Conservation (phyloP, 176 grass and related monocot species). For the Bolboschoenus planiculmis region DNA sequence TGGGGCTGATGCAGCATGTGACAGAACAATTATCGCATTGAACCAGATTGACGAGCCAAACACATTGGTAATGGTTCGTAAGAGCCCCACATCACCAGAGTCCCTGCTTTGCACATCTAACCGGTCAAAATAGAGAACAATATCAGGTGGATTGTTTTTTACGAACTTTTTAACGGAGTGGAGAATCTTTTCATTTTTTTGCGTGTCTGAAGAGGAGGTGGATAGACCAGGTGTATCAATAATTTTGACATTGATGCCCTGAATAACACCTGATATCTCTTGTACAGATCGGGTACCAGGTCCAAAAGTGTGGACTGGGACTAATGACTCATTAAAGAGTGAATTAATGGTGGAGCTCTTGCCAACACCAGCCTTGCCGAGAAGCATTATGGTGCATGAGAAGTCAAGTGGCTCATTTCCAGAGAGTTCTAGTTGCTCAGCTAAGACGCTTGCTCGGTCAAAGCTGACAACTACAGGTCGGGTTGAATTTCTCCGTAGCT, state of each 20-base stretch:
- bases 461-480: constrained; percentile 52
- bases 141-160: constrained; percentile 65
- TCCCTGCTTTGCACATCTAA: constrained; percentile 87
- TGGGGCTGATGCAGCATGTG: constrained; percentile 91
- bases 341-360: constrained; percentile 98
- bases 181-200: constrained; percentile 74
- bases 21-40: constrained; percentile 87
- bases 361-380: constrained; percentile 90
- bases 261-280: constrained; percentile 56
- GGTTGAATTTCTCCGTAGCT: constrained; percentile 62
- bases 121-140: constrained; percentile 95
- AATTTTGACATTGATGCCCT: constrained; percentile 74
- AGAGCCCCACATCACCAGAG: constrained; percentile 60
- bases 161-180: constrained; percentile 67
- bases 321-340: constrained; percentile 52
- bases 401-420: constrained; percentile 61
- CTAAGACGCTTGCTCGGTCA: constrained; percentile 64
- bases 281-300: constrained; percentile 63
- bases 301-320: constrained; percentile 77
- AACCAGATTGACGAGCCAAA: constrained; percentile 82
- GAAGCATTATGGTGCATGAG: constrained; percentile 81
- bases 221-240: constrained; percentile 93
- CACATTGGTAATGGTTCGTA: constrained; percentile 67
- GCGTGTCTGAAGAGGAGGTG: constrained; percentile 60
- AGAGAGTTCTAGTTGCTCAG: constrained; percentile 73